These are phyloP conservation scores for Populus simonii DNA, from an alignment of 345 rosid species.

Conservation along the genomic window DNA sequence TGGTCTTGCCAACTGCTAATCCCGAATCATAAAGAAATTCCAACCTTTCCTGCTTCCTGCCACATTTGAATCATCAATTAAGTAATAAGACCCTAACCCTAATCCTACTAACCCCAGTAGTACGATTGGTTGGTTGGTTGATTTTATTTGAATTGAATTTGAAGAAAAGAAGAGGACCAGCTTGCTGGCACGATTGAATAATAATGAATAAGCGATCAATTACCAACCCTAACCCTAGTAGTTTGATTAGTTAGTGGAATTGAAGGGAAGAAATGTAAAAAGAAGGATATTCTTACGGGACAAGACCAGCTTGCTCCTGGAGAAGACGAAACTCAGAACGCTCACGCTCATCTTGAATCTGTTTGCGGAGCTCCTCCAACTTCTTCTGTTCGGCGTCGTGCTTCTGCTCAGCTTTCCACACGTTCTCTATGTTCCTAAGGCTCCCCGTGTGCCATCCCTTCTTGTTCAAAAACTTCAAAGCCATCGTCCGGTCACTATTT, in stretches of 20 bases:
- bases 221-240: neutral
- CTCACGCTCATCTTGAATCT: slow-evolving; percentile 86
- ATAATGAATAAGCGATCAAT: too few species aligned
- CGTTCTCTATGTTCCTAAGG: slow-evolving; percentile 89
- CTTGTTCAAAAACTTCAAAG: slow-evolving; percentile 95
- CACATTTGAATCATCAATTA: slow-evolving; percentile 5
- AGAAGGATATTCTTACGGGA: slow-evolving; percentile 52
- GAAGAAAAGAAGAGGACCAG: neutral
- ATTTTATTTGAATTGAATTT: too few species aligned
- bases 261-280: neutral
- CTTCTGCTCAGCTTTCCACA: slow-evolving; percentile 99
- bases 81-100: neutral
- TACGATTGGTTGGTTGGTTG: too few species aligned
- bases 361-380: slow-evolving; percentile 91
- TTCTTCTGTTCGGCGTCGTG: slow-evolving; percentile 93
- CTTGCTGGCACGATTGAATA: too few species aligned
- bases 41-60: slow-evolving; percentile 91
- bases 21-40: slow-evolving; percentile 94
- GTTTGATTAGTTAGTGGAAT: neutral
- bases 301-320: slow-evolving; percentile 89
- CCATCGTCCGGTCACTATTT: slow-evolving; percentile 39
- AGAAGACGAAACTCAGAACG: slow-evolving; percentile 86
- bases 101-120: too few species aligned
- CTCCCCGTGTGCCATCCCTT: slow-evolving; percentile 99
- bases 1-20: slow-evolving; percentile 71